Evolutionary conservation across 257 asterid genomes (phyloP).

Genomic region (Nicotiana otophora): DNA sequence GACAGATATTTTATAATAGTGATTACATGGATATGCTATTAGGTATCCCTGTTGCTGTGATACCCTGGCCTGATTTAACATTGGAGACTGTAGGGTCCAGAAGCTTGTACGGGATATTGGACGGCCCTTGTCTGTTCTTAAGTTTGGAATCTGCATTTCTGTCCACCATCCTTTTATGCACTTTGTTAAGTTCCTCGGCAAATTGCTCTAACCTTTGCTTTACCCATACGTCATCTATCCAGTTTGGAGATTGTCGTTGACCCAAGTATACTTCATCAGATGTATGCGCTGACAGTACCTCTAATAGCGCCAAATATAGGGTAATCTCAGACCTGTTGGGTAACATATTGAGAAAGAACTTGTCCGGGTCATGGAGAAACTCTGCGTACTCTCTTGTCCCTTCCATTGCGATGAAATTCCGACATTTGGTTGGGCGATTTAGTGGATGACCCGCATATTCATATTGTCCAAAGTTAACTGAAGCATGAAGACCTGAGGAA

Average conservation of each 20-base stretch:
- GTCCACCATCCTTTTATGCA: slow-evolving; percentile 24
- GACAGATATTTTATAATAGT: not conserved
- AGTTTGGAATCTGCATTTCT: slow-evolving; percentile 40
- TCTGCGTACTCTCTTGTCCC: slow-evolving; percentile 51
- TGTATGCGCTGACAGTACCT: slow-evolving; percentile 28
- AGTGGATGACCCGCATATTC: slow-evolving; percentile 42
- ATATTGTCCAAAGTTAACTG: slow-evolving; percentile 39
- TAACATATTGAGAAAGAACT: slow-evolving; percentile 32
- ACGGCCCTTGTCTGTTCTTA: slow-evolving; percentile 37
- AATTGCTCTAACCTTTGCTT: slow-evolving; percentile 28
- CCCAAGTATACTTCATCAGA: slow-evolving; percentile 29
- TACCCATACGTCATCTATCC: slow-evolving; percentile 34
- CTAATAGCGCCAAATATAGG: slow-evolving; percentile 33
- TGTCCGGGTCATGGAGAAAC: slow-evolving; percentile 37
- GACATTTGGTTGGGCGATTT: slow-evolving; percentile 33
- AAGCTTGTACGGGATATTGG: slow-evolving; percentile 26
- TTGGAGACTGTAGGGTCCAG: slow-evolving; percentile 25
- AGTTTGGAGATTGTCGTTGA: slow-evolving; percentile 23
- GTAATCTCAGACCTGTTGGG: slow-evolving; percentile 36
- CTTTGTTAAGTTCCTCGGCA: slow-evolving; percentile 33
- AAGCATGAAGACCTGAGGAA: slow-evolving; percentile 37
- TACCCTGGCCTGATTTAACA: slow-evolving; percentile 19
- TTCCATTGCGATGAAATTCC: slow-evolving; percentile 33
- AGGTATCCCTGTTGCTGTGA: slow-evolving; percentile 31
- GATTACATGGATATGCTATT: slow-evolving; percentile 29